Evolutionary conservation across 305 asterid genomes (phyloP), one percentile per base, ranked within the genome.

Genomic region (Rubia occidens): DNA sequence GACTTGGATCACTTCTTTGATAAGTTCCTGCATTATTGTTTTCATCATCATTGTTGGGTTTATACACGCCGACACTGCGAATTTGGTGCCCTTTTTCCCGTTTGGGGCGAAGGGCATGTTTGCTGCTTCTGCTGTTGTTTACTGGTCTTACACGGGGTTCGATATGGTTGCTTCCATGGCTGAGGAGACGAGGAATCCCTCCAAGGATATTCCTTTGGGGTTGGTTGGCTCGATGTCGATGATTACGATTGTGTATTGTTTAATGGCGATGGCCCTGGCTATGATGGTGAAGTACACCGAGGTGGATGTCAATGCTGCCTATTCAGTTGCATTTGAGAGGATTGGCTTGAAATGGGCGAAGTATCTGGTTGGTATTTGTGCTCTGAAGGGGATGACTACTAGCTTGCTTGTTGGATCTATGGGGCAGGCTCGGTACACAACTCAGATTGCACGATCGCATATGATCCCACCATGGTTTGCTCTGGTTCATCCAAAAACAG

Each of bases 111-210:
- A 82, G 35, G 97, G 98, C 3, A 82, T 85, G 32, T 86, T 94
- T 78, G 82, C 86, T 1, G 97, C 98, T n/a, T 89, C 98, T 4
- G 97, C 98, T 0, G 86, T 90, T 2, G 96, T 94, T 60, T 94
- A 77, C 75, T 94, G 98, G 98, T 94, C 98, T 5, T 94, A 94
- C 60, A 90, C 97, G 0, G 98, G 98, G 29, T 94, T 94, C 32
- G 98, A 94, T 59, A 85, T 89, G 93, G 96, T 94, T 51, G 97
- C 98, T 7, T 89, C 88, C 5, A 87, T 94, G 98, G 98, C 98
- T 2, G 98, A 94, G 67, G 98, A 94, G 81, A 95, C 95, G n/a
- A 87, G 83, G 69, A 88, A 79, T 24, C 98, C 98, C 1, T 78
- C 97, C 0, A 84, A 90, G 75, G 98, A 94, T 67, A 94, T 94